A percentile compares a stretch with the other conserved stretches of the same genome.
These are phyloP conservation scores for Arctium minus DNA, from an alignment of 129 eudicot genomes.

Conservation along the genomic window DNA sequence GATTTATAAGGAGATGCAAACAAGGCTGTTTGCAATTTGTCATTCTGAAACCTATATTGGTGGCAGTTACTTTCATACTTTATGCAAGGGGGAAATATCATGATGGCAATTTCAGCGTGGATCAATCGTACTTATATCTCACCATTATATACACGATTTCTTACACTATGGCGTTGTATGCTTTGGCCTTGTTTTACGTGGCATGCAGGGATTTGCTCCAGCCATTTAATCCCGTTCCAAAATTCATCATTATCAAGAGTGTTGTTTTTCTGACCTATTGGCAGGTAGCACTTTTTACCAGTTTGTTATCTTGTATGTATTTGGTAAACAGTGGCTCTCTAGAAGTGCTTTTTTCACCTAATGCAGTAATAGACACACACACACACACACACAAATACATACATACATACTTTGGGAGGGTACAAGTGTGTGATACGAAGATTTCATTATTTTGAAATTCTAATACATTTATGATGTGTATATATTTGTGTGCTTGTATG, in stretches of 20 bases:
- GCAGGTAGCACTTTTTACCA: constrained; percentile 60
- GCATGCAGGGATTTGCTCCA: constrained; percentile 91
- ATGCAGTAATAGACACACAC: background rate
- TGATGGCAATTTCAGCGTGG: constrained; percentile 79
- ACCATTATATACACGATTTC: constrained; percentile 84
- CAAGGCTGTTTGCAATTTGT: constrained; percentile 97
- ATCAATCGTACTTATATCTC: constrained; percentile 71
- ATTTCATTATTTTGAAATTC: background rate
- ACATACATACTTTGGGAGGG: background rate
- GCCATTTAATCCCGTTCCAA: constrained; percentile 93
- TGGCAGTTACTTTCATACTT: constrained; percentile 63
- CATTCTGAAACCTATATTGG: constrained; percentile 83
- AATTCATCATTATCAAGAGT: constrained; percentile 79
- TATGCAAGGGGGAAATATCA: constrained; percentile 81
- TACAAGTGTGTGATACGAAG: background rate
- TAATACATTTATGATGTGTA: background rate
- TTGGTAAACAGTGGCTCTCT: background rate
- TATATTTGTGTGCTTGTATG: background rate
- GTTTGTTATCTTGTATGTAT: background rate
- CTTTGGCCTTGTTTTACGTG: constrained; percentile 78
- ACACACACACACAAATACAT: background rate
- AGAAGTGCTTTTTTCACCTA: background rate
- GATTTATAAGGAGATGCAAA: constrained; percentile 89
- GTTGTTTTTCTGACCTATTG: constrained; percentile 90
- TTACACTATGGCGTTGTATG: constrained; percentile 72